Evolutionary conservation across 2,329 filamentous ascomycete species (phyloP).

Genomic region (Aureobasidium sp.): DNA sequence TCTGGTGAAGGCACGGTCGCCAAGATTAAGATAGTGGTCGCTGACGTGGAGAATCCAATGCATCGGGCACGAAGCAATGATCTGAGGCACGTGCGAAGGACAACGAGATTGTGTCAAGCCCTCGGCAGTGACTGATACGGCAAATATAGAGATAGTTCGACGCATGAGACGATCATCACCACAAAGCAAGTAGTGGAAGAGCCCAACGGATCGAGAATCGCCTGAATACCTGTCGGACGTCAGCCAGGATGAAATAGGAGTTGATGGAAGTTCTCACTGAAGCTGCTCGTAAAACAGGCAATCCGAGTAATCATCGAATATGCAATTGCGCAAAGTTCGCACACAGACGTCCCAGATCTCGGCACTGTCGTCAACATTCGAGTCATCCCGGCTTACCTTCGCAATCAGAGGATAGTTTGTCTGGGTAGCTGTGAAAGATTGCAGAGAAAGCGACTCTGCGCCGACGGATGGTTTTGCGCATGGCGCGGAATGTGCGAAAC

Average conservation of each 20-base stretch:
- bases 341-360: slow-evolving; percentile 23
- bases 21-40: slow-evolving; percentile 34
- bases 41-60: slow-evolving; percentile 6
- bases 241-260: neutral
- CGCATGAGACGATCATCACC: neutral
- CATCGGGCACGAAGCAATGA: neutral
- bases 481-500: neutral
- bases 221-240: neutral
- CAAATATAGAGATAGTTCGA: neutral
- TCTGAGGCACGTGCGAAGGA: neutral
- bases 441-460: neutral
- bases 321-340: slow-evolving; percentile 30
- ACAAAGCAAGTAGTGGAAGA: neutral
- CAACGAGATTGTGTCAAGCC: neutral
- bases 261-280: neutral
- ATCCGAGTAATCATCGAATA: slow-evolving; percentile 27
- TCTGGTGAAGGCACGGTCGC: slow-evolving; percentile 26
- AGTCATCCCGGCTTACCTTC: neutral
- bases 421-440: neutral
- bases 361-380: neutral
- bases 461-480: neutral
- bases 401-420: neutral
- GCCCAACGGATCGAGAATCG: neutral
- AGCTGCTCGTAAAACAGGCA: slow-evolving; percentile 27
- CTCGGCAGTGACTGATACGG: neutral